phyloP scores from a whole-genome alignment of 768 basidiomycete species.

The Boletus tomentosulus region DNA sequence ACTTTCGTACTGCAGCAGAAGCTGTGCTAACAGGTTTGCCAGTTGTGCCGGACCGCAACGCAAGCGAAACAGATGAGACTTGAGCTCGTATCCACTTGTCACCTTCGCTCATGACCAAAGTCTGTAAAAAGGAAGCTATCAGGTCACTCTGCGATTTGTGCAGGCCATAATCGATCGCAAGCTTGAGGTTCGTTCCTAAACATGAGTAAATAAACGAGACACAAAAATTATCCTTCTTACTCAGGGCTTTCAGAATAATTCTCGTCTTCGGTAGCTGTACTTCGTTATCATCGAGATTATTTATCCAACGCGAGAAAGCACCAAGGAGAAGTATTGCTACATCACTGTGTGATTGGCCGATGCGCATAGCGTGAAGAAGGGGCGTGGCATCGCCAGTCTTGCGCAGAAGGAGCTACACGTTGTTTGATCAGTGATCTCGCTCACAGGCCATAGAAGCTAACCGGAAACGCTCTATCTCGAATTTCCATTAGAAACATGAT shows the following conservation, averaged over 20 bases:
- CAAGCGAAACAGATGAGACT: conserved; percentile 60
- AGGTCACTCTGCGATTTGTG: conserved; percentile 78
- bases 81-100: conserved; percentile 83
- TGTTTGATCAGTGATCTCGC: neutral
- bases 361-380: conserved; percentile 85
- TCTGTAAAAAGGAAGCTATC: conserved; percentile 90
- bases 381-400: conserved; percentile 85
- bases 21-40: conserved; percentile 77
- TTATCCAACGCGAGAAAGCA: conserved; percentile 89
- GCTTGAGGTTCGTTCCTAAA: conserved; percentile 76
- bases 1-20: conserved; percentile 71
- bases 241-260: conserved; percentile 69
- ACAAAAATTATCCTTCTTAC: conserved; percentile 65
- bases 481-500: conserved; percentile 80
- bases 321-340: conserved; percentile 85
- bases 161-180: conserved; percentile 87
- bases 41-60: conserved; percentile 61
- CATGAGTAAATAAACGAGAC: conserved; percentile 69
- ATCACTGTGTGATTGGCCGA: conserved; percentile 70
- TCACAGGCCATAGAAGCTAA: conserved; percentile 34
- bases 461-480: conserved; percentile 74
- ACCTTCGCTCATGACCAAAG: conserved; percentile 94
- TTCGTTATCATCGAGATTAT: conserved; percentile 80
- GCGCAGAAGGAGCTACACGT: conserved; percentile 64
- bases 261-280: conserved; percentile 65